Base-by-base conservation (phyloP, 129 eudicot genomes). In the Saposhnikovia divaricata region DNA sequence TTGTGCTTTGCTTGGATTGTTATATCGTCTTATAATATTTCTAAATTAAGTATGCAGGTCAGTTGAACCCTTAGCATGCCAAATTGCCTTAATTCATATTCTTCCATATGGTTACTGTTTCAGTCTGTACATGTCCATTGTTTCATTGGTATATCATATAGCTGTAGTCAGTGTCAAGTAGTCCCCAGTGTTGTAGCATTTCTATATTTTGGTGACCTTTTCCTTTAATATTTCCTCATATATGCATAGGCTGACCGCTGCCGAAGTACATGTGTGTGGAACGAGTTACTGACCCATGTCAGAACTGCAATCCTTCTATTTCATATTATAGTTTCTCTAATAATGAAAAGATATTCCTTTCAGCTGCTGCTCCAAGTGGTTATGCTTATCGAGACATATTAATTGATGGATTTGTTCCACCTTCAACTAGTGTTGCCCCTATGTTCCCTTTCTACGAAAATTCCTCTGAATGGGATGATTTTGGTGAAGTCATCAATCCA, bases 401-500 rank as follows among this genome's bases (percentile, higher is more conserved):
- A 25, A 83, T 94, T 51, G 98, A 94, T 90, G 98, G 98, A 81
- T 94, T 94, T 87, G 89, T 85, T 80, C 86, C 96, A 43, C 84
- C 96, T 39, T 84, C 97, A 47, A 68, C 93, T 34, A 87, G 92
- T 84, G 92, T 86, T 50, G 92, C 93, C 77, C 98, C 98, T 34
- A 94, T 94, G 98, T 94, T 94, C 47, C 98, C 97, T 16, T 92
- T 88, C 68, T 92, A 85, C 80, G 96, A 92, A 19, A 73, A 79
- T 59, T 79, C 88, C 10, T 82, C 89, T 7, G 98, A 90, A 72
- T 94, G 98, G 98, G 98, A 94, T 84, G 98, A 94, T 86, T 94
- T 91, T 92, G 98, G 98, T 37, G 98, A 94, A 79, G 89, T 94
- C 75, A 89, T 94, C 79, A 90, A 94, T 81, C 93, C 94, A 11